phyloP scores from a whole-genome alignment of 768 basidiomycete species.

The Psilocybe subaeruginosa region DNA sequence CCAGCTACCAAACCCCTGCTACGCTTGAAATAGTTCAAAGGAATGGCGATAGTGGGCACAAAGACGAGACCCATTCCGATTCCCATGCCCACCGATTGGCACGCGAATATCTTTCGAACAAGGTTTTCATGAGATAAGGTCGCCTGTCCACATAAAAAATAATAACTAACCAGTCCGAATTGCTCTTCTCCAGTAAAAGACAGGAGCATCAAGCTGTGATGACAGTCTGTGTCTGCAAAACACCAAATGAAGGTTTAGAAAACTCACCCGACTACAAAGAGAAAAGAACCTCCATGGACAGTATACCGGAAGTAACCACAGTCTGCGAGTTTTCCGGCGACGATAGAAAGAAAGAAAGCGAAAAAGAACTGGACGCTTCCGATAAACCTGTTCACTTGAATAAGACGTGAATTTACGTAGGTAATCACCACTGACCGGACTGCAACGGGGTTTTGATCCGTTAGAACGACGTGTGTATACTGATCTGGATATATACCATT shows the following conservation, averaged over 20 bases:
- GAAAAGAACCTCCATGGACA: conserved; percentile 26
- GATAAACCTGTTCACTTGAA: conserved; percentile 40
- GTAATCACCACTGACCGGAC: conserved; percentile 36
- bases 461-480: conserved; percentile 41
- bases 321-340: conserved; percentile 48
- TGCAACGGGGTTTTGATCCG: conserved; percentile 39
- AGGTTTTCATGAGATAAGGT: not conserved
- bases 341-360: conserved; percentile 40
- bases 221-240: conserved; percentile 8
- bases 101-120: conserved; percentile 36
- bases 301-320: conserved; percentile 43
- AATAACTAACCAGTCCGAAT: conserved; percentile 41
- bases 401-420: not conserved
- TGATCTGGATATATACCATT: conserved; percentile 37
- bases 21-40: conserved; percentile 47
- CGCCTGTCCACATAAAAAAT: no score
- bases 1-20: conserved; percentile 40
- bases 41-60: conserved; percentile 49
- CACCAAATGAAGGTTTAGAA: not conserved
- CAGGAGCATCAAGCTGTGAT: conserved; percentile 40
- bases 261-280: conserved; percentile 27
- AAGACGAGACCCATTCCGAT: conserved; percentile 52
- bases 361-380: conserved; percentile 52
- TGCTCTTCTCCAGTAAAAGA: conserved; percentile 44
- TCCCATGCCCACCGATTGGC: conserved; percentile 61